Base-by-base conservation (phyloP, 495 filamentous ascomycete species). In the Penicillium mononematosum region DNA sequence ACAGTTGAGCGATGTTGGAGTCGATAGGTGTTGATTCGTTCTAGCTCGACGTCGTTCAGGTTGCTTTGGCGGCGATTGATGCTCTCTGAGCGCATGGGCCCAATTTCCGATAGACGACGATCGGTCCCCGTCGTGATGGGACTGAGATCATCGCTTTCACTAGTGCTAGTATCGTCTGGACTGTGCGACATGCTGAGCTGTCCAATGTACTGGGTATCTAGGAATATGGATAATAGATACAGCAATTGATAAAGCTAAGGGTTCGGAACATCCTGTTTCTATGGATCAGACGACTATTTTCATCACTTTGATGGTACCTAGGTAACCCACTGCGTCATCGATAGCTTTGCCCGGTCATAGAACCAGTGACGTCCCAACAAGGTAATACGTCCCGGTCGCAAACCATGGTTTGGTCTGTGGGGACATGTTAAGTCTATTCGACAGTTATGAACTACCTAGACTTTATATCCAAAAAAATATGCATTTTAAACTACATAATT, bases 1-100 rank as follows among this genome's bases (percentile, higher is more conserved):
- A 75, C 72, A 0, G 72, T 74, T 5, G 68, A 67, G 29, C 56
- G 56, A 16, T 74, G 71, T 27, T 72, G 72, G 25, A 71, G 58
- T 11, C 66, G 62, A 27, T 65, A 70, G 9, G 72, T 69, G 8
- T 75, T 56, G 51, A 73, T 73, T 14, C 72, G 65, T 38, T 70
- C 64, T 17, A 75, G 52, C 41, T 70, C 68, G 36, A 74, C 68
- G 16, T 63, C 45, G 20, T 61, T 50, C 14, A 63, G 58, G 10
- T 59, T 63, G 39, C 61, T 71, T 32, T 59, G 64, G 4, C 62
- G 70, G 3, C 66, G 68, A 25, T 56, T 62, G 22, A 70, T 24
- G 14, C 51, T 57, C n/a, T 51, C 17, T 1, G 64, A 22, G 9
- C 46, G 49, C 11, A 50, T 43, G 19, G 38, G 22, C 12, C 46